phyloP scores from a whole-genome alignment of 495 filamentous ascomycete species.

The Penicillium alfredii region DNA sequence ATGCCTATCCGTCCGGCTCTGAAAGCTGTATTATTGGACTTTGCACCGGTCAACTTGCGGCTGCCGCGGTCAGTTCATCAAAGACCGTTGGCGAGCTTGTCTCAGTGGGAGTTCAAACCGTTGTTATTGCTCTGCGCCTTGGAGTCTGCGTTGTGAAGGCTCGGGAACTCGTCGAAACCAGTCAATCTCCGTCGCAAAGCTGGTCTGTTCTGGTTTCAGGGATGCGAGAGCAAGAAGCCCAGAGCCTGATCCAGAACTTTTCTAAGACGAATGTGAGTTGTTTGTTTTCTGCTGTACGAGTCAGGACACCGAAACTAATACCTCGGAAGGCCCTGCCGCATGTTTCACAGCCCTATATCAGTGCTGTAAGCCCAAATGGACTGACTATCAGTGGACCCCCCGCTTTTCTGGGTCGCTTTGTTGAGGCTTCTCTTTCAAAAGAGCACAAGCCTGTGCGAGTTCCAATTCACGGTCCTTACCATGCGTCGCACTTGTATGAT shows the following conservation, averaged over 20 bases:
- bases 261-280: constrained; percentile 39
- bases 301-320: constrained; percentile 17
- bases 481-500: constrained; percentile 68
- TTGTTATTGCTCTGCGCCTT: constrained; percentile 66
- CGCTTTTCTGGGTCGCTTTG: constrained; percentile 50
- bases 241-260: constrained; percentile 21
- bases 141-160: constrained; percentile 53
- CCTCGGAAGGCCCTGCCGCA: constrained; percentile 48
- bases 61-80: constrained; percentile 62
- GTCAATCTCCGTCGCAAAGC: constrained; percentile 20
- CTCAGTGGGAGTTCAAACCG: constrained; percentile 60
- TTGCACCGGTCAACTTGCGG: constrained; percentile 69
- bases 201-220: constrained; percentile 41
- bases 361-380: constrained; percentile 61
- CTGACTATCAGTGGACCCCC: constrained; percentile 80
- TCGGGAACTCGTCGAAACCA: constrained; percentile 28
- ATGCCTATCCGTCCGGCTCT: constrained; percentile 40
- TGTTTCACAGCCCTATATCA: constrained; percentile 64
- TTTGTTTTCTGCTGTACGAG: constrained; percentile 38
- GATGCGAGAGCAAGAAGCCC: constrained; percentile 24
- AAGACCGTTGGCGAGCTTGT: constrained; percentile 63
- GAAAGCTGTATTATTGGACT: constrained; percentile 46
- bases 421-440: constrained; percentile 46
- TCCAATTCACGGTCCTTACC: constrained; percentile 74
- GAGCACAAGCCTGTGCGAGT: constrained; percentile 54